Base-by-base conservation (phyloP, 345 rosid genomes). In the Linum usitatissimum region DNA sequence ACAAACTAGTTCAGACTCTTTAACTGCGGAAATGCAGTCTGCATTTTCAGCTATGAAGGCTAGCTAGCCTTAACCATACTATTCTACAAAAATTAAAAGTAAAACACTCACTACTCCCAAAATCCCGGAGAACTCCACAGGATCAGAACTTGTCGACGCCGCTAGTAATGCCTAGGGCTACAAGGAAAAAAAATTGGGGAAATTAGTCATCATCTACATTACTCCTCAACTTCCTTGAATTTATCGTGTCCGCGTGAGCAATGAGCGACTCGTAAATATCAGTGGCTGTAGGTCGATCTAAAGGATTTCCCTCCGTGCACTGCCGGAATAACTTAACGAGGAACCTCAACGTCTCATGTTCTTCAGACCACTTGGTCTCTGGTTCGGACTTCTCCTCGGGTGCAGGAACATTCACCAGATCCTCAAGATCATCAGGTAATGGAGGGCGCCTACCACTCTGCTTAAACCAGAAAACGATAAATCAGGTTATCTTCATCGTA, bases 361-460 rank as follows among this genome's bases (percentile, higher is more conserved):
- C 91, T 10, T 77, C 82, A 20, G 83, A 68, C 48, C 78, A 67
- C 64, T 71, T 73, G 57, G 61, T 23, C 31, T 75, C 72, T 55
- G 73, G 60, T 55, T 62, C 72, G n/a, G 64, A 74, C 45, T 71
- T 72, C 62, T 60, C 57, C 55, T 60, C 58, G 15, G 14, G 51
- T 49, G 70, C 45, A 38, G 68, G 70, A 18, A 72, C 85, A 42
- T 71, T 67, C 57, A 45, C 71, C 70, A 83, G 54, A 0, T 69
- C 75, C 78, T 80, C 87, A 60, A 90, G 71, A 68, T 86, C 79
- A 66, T 78, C 77, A 0, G 87, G 75, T 66, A 93, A 75, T 39
- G 38, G 77, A 1, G 99, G 97, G 51, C 96, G 83, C 70, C 81
- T 72, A 3, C 99, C 96, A 38, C 59, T 75, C 99, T 90, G 90